Base-by-base conservation (phyloP, 345 rosid genomes). In the Eucalyptus fibrosa region DNA sequence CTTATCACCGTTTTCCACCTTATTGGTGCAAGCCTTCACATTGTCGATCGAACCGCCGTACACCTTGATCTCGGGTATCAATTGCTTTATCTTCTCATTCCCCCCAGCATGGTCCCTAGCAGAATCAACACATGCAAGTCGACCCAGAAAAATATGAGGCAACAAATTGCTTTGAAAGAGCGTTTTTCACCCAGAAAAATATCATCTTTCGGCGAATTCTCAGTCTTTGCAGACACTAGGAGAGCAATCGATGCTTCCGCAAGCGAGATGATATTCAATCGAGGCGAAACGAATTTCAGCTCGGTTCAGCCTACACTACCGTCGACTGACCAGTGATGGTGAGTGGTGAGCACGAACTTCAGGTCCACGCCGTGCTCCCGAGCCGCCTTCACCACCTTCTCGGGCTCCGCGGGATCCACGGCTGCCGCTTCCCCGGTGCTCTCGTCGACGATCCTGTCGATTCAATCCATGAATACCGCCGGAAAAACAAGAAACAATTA, bases 51-150 rank as follows among this genome's bases (percentile, higher is more conserved):
- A 96, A 86, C 99, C 98, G 49, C 98, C 99, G 45, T 94, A 97
- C 16, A 97, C 96, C 92, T 94, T 94, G 89, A 97, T 94, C 77
- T 93, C 98, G n/a, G 97, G 96, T 34, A 97, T 88, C 88, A 96
- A 90, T 90, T 93, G 88, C 94, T 94, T 97, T 12, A 97, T 94
- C 93, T 94, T 95, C 50, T 94, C 97, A 88, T 97, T 97, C 14
- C 99, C 99, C 81, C 99, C 98, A 12, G 99, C 97, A 91, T 97
- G 99, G 92, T 97, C 99, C 99, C 98, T 97, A 56, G 56, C 91
- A 89, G 49, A 87, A 32, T 59, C 30, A 82, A 88, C 21, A 65
- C 28, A 24, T 3, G 37, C 89, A 12, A 77, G 86, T 51, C 14
- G 15, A 44, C 60, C 59, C 65, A 45, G 51, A 50, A 50, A 50